These are phyloP conservation scores for Chlorophyllum brunneum DNA, from an alignment of 768 basidiomycete genomes.

Conservation along the genomic window DNA sequence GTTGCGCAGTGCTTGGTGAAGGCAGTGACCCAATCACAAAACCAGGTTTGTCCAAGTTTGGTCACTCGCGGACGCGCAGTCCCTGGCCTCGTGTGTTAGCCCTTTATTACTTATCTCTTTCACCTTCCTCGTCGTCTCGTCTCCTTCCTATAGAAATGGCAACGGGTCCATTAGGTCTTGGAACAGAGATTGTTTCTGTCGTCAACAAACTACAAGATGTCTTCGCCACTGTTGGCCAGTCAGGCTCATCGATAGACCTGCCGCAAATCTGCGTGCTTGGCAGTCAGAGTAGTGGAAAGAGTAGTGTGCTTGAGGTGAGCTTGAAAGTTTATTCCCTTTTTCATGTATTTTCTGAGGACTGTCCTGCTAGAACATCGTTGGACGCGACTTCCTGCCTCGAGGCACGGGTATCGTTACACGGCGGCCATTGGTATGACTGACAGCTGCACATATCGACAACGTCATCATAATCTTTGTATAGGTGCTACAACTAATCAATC, in stretches of 20 bases:
- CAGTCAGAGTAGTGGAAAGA: constrained; percentile 91
- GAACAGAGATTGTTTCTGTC: constrained; percentile 74
- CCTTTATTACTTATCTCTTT: constrained; percentile 4
- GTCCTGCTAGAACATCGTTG: constrained; percentile 82
- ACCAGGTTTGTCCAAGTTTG: constrained; percentile 10
- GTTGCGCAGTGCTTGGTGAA: not conserved
- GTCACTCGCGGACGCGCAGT: constrained; percentile 6
- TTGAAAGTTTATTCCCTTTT: not conserved
- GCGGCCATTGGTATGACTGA: constrained; percentile 75
- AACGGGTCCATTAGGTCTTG: constrained; percentile 62
- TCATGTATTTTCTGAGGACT: constrained; percentile 10
- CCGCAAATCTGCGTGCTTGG: constrained; percentile 91
- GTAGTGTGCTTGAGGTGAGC: constrained; percentile 84
- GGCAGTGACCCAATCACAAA: not conserved
- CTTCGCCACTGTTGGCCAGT: constrained; percentile 79
- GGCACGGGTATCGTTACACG: constrained; percentile 98
- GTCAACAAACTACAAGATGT: constrained; percentile 92
- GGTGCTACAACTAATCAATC: constrained; percentile 94
- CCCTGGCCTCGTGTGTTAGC: constrained; percentile 6
- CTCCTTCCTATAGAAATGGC: constrained; percentile 33
- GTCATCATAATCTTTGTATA: constrained; percentile 22
- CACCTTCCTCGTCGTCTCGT: constrained; percentile 16
- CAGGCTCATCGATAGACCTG: constrained; percentile 77
- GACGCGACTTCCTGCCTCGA: constrained; percentile 97
- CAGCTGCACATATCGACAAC: not conserved